Conservation (phyloP, 257 asterid species). For the Ilex aquifolium region DNA sequence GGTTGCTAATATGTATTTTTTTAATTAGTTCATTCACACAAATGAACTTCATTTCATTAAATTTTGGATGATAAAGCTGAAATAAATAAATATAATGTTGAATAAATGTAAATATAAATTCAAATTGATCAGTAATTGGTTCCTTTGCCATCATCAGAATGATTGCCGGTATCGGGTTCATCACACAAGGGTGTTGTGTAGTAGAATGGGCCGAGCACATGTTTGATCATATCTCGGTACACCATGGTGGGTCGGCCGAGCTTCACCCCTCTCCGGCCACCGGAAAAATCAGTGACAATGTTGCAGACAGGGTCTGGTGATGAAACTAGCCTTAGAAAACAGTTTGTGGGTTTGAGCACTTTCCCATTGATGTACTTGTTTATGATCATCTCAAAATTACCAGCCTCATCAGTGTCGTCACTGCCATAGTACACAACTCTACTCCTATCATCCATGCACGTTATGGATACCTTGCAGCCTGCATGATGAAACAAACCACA, state of each 20-base stretch:
- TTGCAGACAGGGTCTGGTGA: conserved; percentile 85
- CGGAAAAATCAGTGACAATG: conserved; percentile 69
- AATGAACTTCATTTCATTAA: too few relatives aligned
- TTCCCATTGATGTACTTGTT: conserved; percentile 42
- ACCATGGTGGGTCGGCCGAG: conserved; percentile 56
- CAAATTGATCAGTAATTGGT: conserved; percentile 23
- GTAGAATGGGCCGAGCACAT: conserved; percentile 57
- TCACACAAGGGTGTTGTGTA: conserved; percentile 93
- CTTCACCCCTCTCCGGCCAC: conserved; percentile 67
- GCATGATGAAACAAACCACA: conserved; percentile 1
- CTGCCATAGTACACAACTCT: conserved; percentile 67
- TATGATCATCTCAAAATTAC: conserved; percentile 46
- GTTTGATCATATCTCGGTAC: conserved; percentile 57
- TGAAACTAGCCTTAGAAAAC: conserved; percentile 69
- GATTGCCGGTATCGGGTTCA: conserved; percentile 51
- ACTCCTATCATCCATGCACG: conserved; percentile 63
- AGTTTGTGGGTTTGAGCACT: conserved; percentile 38
- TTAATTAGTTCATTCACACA: too few relatives aligned
- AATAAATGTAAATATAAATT: too few relatives aligned
- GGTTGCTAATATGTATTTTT: too few relatives aligned
- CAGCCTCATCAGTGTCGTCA: conserved; percentile 59
- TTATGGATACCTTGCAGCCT: conserved; percentile 73
- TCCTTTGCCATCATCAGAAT: conserved; percentile 18
- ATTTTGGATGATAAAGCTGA: too few relatives aligned
- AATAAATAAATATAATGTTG: too few relatives aligned